These are phyloP conservation scores for Hemisphaericaspora subhashii DNA, from an alignment of 1,139 yeast genomes.

Conservation along the genomic window DNA sequence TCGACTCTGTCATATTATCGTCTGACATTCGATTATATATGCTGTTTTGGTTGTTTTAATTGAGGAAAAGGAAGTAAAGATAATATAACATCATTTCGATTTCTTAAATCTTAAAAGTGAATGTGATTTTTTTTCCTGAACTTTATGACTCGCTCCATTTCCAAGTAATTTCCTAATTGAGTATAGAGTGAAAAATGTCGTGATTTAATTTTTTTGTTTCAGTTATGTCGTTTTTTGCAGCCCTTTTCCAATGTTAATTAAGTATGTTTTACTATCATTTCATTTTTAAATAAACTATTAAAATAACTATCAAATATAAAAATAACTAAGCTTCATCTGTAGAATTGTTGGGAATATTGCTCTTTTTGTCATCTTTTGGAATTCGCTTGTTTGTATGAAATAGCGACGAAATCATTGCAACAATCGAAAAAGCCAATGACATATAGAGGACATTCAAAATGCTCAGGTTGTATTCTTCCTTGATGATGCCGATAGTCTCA, in stretches of 20 bases:
- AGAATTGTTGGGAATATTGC: too few species aligned
- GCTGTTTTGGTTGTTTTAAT: neutral
- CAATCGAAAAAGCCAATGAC: slow-evolving; percentile 26
- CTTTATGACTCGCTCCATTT: neutral
- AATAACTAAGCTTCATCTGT: too few species aligned
- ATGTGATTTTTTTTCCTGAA: slow-evolving; percentile 3
- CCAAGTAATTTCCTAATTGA: neutral
- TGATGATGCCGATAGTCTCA: slow-evolving; percentile 26
- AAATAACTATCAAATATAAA: too few species aligned
- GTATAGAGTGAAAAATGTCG: neutral
- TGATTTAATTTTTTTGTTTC: too few species aligned
- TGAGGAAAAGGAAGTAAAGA: neutral
- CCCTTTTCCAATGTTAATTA: neutral
- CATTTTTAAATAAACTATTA: too few species aligned
- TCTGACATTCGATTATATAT: neutral
- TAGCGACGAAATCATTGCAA: too few species aligned
- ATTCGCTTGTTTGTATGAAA: slow-evolving; percentile 30
- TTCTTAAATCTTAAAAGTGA: slow-evolving; percentile 2
- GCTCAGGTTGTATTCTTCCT: slow-evolving; percentile 27
- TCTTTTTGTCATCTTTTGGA: slow-evolving; percentile 30
- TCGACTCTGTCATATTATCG: neutral
- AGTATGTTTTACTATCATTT: too few species aligned
- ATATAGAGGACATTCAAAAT: slow-evolving; percentile 35
- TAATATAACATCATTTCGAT: too few species aligned
- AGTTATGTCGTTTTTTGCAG: neutral